These are phyloP conservation scores for Podospora australis DNA, from an alignment of 495 filamentous ascomycete species.

Conservation along the genomic window DNA sequence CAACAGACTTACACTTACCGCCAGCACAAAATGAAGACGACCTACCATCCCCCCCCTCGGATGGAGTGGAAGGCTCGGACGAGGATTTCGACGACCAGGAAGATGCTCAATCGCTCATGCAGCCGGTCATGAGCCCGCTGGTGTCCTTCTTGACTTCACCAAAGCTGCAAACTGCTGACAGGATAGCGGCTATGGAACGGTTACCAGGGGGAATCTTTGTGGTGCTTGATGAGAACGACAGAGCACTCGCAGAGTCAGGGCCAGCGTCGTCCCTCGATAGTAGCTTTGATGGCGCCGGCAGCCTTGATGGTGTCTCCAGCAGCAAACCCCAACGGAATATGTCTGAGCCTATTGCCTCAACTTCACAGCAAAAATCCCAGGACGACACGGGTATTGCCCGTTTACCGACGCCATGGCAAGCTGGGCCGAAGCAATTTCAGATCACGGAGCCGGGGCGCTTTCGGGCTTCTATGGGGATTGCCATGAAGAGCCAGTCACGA, in stretches of 20 bases:
- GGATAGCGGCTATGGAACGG: conserved; percentile 59
- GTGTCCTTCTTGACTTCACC: conserved; percentile 68
- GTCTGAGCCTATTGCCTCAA: background rate
- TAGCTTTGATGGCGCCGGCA: background rate
- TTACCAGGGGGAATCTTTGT: conserved; percentile 50
- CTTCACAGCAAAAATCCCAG: conserved; percentile 4
- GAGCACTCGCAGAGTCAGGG: background rate
- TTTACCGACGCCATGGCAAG: conserved; percentile 48
- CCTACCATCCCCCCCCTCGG: conserved; percentile 19
- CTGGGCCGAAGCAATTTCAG: conserved; percentile 39
- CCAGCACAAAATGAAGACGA: background rate
- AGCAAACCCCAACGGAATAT: background rate
- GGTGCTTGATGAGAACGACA: conserved; percentile 12
- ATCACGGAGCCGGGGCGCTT: conserved; percentile 25
- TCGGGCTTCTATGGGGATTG: conserved; percentile 34
- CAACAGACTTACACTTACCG: background rate
- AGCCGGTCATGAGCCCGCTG: conserved; percentile 65
- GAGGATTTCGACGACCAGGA: conserved; percentile 41
- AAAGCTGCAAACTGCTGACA: conserved; percentile 68
- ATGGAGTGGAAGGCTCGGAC: conserved; percentile 25
- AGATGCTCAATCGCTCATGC: conserved; percentile 60
- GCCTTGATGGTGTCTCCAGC: background rate
- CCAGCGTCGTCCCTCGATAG: background rate
- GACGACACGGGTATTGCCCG: conserved; percentile 13
- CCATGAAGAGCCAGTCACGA: conserved; percentile 27